A percentile compares a stretch with the other conserved stretches of the same genome.
Evolutionary conservation across 805 yeast species (phyloP).

Genomic region (Wickerhamiella shivajii): DNA sequence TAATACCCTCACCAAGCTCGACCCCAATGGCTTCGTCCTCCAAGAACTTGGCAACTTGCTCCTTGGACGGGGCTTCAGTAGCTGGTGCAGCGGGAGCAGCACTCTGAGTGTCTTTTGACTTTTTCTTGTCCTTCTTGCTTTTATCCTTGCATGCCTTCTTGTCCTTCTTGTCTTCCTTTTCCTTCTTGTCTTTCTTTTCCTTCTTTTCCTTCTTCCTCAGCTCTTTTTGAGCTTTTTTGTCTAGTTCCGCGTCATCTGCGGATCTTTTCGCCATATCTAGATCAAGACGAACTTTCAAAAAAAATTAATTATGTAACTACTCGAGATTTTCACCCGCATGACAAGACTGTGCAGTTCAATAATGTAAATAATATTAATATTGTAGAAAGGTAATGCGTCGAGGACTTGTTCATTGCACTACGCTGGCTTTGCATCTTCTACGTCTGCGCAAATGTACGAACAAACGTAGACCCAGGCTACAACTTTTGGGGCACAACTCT

Average conservation of each 20-base stretch:
- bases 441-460: too few relatives aligned
- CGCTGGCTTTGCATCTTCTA: too few relatives aligned
- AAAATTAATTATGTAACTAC: too few relatives aligned
- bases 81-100: constrained; percentile 3
- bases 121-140: constrained; percentile 11
- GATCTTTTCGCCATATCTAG: constrained; percentile 19
- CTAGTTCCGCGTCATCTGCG: constrained; percentile 32
- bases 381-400: too few relatives aligned
- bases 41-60: constrained; percentile 48
- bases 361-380: too few relatives aligned
- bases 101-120: too few relatives aligned
- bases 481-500: too few relatives aligned
- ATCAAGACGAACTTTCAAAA: too few relatives aligned
- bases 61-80: constrained; percentile 30
- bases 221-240: constrained; percentile 20
- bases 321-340: too few relatives aligned
- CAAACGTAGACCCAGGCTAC: too few relatives aligned
- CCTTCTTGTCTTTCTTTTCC: constrained; percentile 3
- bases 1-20: constrained; percentile 35
- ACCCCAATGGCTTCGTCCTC: constrained; percentile 62
- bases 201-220: constrained; percentile 15
- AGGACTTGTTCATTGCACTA: too few relatives aligned
- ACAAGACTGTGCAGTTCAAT: too few relatives aligned
- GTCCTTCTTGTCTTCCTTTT: constrained; percentile 14
- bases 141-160: constrained; percentile 24